Percentiles rank a stretch among this genome's conserved stretches.
Evolutionary conservation across 352 stramenopile genomes (phyloP).

Genomic region (Phytophthora boehmeriae): DNA sequence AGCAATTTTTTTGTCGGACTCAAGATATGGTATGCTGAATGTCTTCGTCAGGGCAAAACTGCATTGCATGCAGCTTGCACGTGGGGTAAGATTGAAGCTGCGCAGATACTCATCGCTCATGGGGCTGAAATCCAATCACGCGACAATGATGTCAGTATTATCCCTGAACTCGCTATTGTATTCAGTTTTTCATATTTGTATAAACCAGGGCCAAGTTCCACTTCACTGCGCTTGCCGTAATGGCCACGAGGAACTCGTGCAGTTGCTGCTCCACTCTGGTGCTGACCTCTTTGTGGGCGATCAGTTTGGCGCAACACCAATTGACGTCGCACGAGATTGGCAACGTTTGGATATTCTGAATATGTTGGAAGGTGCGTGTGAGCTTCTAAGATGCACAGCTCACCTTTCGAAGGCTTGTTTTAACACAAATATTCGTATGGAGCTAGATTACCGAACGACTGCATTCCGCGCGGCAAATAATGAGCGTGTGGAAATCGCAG

Average conservation of each 20-base stretch:
- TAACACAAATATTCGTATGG: background rate
- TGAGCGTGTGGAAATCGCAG: constrained; percentile 29
- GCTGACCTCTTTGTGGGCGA: constrained; percentile 51
- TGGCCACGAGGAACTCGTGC: constrained; percentile 55
- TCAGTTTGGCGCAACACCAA: constrained; percentile 49
- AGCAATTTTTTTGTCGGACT: background rate
- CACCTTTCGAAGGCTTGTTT: background rate
- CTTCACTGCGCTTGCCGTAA: constrained; percentile 67
- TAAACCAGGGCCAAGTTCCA: constrained; percentile 47
- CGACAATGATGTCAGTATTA: constrained; percentile 45
- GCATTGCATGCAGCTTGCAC: constrained; percentile 59
- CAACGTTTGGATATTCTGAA: constrained; percentile 55
- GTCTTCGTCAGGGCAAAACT: constrained; percentile 45
- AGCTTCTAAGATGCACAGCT: too few species aligned
- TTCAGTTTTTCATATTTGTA: background rate
- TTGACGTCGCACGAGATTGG: constrained; percentile 67
- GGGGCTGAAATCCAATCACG: constrained; percentile 32
- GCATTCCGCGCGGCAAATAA: constrained; percentile 22
- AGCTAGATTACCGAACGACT: constrained; percentile 20
- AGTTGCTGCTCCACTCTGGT: constrained; percentile 35
- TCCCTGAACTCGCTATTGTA: background rate
- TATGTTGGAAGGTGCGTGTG: constrained; percentile 44
- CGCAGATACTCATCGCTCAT: constrained; percentile 42
- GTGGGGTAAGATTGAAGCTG: constrained; percentile 55
- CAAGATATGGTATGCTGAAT: background rate